These are phyloP conservation scores for Heliamphora pulchella DNA, from an alignment of 179 eudicot genomes.

Conservation along the genomic window DNA sequence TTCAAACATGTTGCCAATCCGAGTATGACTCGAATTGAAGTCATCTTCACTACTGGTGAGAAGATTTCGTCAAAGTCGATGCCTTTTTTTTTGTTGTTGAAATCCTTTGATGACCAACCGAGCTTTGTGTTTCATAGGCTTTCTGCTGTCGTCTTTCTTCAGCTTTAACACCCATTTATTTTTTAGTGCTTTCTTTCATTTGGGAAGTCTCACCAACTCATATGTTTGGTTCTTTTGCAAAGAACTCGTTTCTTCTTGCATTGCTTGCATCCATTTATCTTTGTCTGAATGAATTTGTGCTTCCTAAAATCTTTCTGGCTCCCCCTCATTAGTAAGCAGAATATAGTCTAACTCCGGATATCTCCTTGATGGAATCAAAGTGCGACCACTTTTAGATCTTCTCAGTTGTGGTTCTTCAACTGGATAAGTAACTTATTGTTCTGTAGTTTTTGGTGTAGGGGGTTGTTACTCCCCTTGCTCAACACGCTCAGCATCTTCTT, in stretches of 20 bases:
- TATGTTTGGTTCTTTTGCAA: too few relatives aligned
- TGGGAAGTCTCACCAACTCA: not conserved
- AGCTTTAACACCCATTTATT: constrained; percentile 2
- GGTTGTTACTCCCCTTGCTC: not conserved
- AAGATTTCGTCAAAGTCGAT: not conserved
- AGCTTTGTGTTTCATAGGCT: not conserved
- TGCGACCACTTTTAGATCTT: not conserved
- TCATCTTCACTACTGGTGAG: not conserved
- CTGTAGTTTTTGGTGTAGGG: not conserved
- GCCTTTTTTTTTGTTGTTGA: not conserved
- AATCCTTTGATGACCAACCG: not conserved
- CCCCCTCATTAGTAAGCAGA: not conserved
- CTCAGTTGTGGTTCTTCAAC: not conserved
- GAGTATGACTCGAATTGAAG: not conserved
- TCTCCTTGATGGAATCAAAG: not conserved
- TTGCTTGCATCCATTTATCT: not conserved
- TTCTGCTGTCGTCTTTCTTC: not conserved
- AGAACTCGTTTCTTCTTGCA: not conserved
- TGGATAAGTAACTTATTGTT: not conserved
- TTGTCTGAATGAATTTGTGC: not conserved
- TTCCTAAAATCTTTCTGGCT: not conserved
- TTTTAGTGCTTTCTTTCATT: not conserved
- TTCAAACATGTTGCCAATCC: too few relatives aligned
- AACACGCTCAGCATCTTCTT: not conserved
- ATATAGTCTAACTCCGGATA: not conserved